Evolutionary conservation across 2,329 filamentous ascomycete species (phyloP).

Genomic region (Alternaria ethzedia): DNA sequence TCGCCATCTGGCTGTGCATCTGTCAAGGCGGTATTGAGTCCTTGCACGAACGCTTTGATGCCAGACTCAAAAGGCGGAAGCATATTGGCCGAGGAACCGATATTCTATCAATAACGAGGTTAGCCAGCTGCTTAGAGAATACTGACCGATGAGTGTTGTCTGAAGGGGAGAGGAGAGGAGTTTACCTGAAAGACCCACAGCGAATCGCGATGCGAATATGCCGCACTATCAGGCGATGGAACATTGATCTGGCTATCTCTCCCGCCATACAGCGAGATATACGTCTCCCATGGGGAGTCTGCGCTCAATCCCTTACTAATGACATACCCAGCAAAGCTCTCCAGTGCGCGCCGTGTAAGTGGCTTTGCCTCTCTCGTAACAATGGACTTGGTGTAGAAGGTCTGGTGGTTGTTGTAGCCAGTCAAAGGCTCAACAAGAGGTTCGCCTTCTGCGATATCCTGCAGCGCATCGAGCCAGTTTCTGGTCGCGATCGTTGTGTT

Average conservation of each 20-base stretch:
- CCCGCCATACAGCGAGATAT: conserved; percentile 5
- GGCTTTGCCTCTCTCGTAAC: conserved; percentile 8
- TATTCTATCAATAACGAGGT: neutral
- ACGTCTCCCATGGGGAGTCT: neutral
- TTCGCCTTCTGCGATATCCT: conserved; percentile 10
- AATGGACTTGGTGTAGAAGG: conserved; percentile 11
- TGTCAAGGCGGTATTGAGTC: conserved; percentile 5
- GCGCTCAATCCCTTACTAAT: neutral
- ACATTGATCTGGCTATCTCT: conserved; percentile 9
- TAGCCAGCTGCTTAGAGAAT: neutral
- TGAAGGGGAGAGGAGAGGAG: neutral
- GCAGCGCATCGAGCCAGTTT: conserved; percentile 2
- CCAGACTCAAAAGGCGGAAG: conserved; percentile 3
- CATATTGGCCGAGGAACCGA: neutral
- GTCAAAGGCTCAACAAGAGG: conserved; percentile 5
- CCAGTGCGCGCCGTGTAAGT: neutral
- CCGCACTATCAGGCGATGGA: neutral
- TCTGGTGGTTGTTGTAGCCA: conserved; percentile 7
- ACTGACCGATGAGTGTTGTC: neutral
- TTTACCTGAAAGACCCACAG: conserved; percentile 10
- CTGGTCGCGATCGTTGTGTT: neutral
- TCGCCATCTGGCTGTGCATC: conserved; percentile 3
- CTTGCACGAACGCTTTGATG: conserved; percentile 4
- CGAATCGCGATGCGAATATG: conserved; percentile 4
- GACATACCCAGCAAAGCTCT: neutral